A percentile compares a stretch with the other conserved stretches of the same genome.
phyloP scores from a whole-genome alignment of 2,329 filamentous ascomycete genomes.

The Myrmaecium sp. region DNA sequence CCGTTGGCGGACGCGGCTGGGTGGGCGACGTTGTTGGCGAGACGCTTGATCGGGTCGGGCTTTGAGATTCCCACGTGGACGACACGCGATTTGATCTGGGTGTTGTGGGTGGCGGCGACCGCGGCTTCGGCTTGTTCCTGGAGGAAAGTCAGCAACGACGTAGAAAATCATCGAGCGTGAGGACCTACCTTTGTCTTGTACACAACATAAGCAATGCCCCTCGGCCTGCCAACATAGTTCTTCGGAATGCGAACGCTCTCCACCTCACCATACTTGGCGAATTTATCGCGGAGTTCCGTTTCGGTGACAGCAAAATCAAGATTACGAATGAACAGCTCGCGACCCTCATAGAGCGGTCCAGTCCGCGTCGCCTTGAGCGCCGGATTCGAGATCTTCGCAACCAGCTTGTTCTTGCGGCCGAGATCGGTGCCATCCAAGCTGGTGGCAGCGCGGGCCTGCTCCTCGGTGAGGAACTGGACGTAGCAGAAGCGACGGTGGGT shows the following conservation, averaged over 20 bases:
- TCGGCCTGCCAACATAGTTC: slow-evolving; percentile 49
- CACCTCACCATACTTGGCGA: slow-evolving; percentile 60
- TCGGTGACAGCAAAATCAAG: slow-evolving; percentile 66
- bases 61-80: slow-evolving; percentile 45
- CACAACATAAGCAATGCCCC: slow-evolving; percentile 66
- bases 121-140: slow-evolving; percentile 49
- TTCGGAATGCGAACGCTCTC: slow-evolving; percentile 54
- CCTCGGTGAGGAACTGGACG: slow-evolving; percentile 57
- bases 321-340: slow-evolving; percentile 77
- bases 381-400: slow-evolving; percentile 75
- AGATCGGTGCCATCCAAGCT: slow-evolving; percentile 53
- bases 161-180: no score
- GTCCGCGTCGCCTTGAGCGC: slow-evolving; percentile 58
- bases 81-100: slow-evolving; percentile 49
- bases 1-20: slow-evolving; percentile 1
- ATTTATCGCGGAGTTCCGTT: slow-evolving; percentile 51
- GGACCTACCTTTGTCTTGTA: slow-evolving; percentile 40
- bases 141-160: slow-evolving; percentile 6
- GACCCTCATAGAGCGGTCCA: slow-evolving; percentile 68
- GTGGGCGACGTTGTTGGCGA: slow-evolving; percentile 8
- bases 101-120: slow-evolving; percentile 47
- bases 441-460: slow-evolving; percentile 36
- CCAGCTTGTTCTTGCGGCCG: slow-evolving; percentile 50
- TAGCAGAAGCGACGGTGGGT: slow-evolving; percentile 89
- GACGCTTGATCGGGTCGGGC: slow-evolving; percentile 25